Conservation (phyloP, 2,329 filamentous ascomycete genomes). For the Cordyceps militaris region DNA sequence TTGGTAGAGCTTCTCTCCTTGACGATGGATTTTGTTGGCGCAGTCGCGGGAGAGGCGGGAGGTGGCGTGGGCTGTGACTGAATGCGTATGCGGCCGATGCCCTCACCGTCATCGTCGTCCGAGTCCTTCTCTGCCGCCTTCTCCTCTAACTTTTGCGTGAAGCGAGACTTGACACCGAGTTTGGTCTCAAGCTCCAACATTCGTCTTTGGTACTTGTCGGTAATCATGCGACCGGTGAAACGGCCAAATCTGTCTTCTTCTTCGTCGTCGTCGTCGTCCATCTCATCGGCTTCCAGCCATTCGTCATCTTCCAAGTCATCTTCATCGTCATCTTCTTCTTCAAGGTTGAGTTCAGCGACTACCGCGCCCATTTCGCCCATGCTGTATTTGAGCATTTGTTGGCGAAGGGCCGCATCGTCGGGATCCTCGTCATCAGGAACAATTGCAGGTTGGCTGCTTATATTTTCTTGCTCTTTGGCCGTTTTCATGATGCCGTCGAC, state of each 20-base stretch:
- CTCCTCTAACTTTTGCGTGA: constrained; percentile 49
- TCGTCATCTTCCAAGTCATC: constrained; percentile 44
- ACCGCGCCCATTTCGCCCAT: constrained; percentile 84
- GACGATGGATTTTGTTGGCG: constrained; percentile 27
- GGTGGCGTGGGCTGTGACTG: constrained; percentile 18
- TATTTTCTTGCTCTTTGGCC: constrained; percentile 47
- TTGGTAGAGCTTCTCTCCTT: constrained; percentile 23
- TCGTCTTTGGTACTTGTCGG: constrained; percentile 66
- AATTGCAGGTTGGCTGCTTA: constrained; percentile 39
- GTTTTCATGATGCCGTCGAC: constrained; percentile 51
- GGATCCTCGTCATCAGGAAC: constrained; percentile 67
- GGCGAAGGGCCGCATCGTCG: constrained; percentile 73
- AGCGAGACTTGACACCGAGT: constrained; percentile 52
- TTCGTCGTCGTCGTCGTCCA: constrained; percentile 42
- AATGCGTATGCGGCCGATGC: constrained; percentile 50
- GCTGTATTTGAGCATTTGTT: constrained; percentile 86
- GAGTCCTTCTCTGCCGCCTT: constrained; percentile 30
- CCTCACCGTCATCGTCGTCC: constrained; percentile 37
- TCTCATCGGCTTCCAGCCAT: constrained; percentile 47
- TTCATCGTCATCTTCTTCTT: constrained; percentile 57
- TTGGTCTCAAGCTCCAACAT: constrained; percentile 83
- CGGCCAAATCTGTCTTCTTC: constrained; percentile 74
- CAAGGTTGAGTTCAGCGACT: constrained; percentile 83
- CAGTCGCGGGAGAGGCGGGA: constrained; percentile 15
- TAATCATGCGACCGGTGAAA: constrained; percentile 58